These are phyloP conservation scores for Clonostachys byssicola DNA, from an alignment of 2,329 filamentous ascomycete species.

Conservation along the genomic window DNA sequence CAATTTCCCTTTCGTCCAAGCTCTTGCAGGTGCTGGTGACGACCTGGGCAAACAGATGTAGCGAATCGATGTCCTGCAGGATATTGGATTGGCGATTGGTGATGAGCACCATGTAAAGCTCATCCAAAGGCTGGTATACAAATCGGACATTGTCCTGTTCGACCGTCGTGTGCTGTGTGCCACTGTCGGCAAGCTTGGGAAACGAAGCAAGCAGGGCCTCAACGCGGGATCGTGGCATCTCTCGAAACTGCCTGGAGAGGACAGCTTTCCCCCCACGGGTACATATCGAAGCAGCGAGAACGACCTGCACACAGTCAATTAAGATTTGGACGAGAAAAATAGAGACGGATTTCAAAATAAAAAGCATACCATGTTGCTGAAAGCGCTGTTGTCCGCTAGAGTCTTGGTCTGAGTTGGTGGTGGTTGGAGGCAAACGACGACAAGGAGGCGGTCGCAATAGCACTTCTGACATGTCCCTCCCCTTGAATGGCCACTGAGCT, in stretches of 20 bases:
- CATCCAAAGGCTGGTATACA: slow-evolving; percentile 97
- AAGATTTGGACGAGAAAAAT: too few relatives aligned
- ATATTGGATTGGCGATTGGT: slow-evolving; percentile 99
- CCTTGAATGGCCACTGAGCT: too few relatives aligned
- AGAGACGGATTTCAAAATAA: too few relatives aligned
- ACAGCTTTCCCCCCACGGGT: slow-evolving; percentile 98
- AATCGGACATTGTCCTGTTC: slow-evolving; percentile 99
- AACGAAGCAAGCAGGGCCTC: slow-evolving; percentile 96
- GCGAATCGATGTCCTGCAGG: slow-evolving; percentile 95
- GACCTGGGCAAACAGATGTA: slow-evolving; percentile 96
- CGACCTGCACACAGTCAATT: slow-evolving; percentile 58
- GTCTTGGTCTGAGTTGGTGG: too few relatives aligned
- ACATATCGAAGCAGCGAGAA: slow-evolving; percentile 98
- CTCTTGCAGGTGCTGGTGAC: slow-evolving; percentile 95
- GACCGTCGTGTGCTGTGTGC: slow-evolving; percentile 95
- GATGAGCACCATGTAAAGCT: slow-evolving; percentile 99
- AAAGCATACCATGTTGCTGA: too few relatives aligned
- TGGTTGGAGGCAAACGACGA: too few relatives aligned
- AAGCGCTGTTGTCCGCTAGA: too few relatives aligned
- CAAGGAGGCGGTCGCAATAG: too few relatives aligned
- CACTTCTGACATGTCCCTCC: too few relatives aligned
- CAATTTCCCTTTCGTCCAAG: slow-evolving; percentile 90
- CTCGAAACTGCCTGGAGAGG: slow-evolving; percentile 93
- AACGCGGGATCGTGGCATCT: slow-evolving; percentile 95
- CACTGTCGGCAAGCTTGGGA: slow-evolving; percentile 92